Base-by-base conservation (phyloP, 1,139 yeast species). In the Geotrichum citri-aurantii region DNA sequence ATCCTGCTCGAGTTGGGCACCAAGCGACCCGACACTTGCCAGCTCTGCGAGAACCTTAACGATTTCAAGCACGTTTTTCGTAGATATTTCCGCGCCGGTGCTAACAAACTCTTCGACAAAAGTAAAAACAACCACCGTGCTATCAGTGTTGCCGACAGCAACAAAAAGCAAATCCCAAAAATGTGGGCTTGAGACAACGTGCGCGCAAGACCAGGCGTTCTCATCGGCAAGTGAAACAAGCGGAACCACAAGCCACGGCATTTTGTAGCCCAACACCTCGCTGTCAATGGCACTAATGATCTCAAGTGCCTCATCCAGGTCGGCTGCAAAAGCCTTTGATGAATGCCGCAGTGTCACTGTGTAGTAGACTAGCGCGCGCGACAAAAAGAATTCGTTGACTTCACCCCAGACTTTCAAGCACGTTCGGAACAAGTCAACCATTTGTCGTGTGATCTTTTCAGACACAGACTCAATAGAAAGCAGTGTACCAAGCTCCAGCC, bases 11-110 rank as follows among this genome's bases (percentile, higher is more conserved):
- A 82, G 82, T 69, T 82, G 88, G 10, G 91, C 85, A 5, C 91
- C 95, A 57, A 85, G 76, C 0, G 95, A 91, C 2, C 96, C 96
- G 52, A 86, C 81, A 1, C 92, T 86, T 0, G 95, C 88, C 26
- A 90, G 79, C 64, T 88, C 96, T 69, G 89, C 96, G 50, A 89
- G 73, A 24, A 88, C 73, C 0, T 91, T 91, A 49, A 91, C 74
- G 19, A 72, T 59, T 17, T 59, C 86, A 69, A 63, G 51, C 26
- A 52, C 26, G 21, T 52, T 52, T 12, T 21, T 19, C 12, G 46
- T 31, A 14, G 42, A 23, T n/a, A 52, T 40, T 19, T 52, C 46
- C 5, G 42, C 44, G 44, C 46, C 46, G 5, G 50, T 1, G 79
- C 71, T 0, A 77, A 84, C 68, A 10, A 84, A 65, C 1, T 72